Evolutionary conservation across 495 filamentous ascomycete species (phyloP).

Genomic region (Xylaria scruposa): DNA sequence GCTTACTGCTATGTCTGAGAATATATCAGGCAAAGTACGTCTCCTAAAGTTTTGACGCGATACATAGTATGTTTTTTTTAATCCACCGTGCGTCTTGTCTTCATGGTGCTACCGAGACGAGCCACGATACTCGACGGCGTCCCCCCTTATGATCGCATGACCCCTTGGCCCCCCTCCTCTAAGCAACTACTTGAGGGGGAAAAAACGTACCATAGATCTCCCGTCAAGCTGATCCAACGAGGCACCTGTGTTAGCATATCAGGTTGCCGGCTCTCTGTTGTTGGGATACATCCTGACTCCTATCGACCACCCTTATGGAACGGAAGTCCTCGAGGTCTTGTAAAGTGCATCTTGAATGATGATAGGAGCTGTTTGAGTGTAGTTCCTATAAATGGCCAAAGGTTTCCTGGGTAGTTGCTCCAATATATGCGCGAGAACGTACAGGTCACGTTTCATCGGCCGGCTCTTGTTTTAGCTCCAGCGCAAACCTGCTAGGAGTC

Average conservation of each 20-base stretch:
- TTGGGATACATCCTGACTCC: slow-evolving; percentile 3
- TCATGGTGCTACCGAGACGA: background rate
- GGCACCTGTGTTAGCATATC: background rate
- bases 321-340: background rate
- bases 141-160: background rate
- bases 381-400: background rate
- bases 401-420: background rate
- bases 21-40: slow-evolving; percentile 18
- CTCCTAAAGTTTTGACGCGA: slow-evolving; percentile 2
- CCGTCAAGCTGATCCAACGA: background rate
- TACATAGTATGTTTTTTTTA: background rate
- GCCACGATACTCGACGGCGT: background rate
- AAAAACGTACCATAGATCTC: background rate
- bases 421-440: background rate
- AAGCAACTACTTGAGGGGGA: background rate
- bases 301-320: background rate
- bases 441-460: slow-evolving; percentile 6
- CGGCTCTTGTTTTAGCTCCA: slow-evolving; percentile 17
- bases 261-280: background rate
- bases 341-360: background rate
- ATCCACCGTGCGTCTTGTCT: slow-evolving; percentile 11
- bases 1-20: slow-evolving; percentile 12
- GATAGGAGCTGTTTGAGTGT: background rate
- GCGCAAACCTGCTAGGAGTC: background rate
- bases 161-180: background rate